Conservation (phyloP, 257 asterid genomes). For the Solanum bulbocastanum region DNA sequence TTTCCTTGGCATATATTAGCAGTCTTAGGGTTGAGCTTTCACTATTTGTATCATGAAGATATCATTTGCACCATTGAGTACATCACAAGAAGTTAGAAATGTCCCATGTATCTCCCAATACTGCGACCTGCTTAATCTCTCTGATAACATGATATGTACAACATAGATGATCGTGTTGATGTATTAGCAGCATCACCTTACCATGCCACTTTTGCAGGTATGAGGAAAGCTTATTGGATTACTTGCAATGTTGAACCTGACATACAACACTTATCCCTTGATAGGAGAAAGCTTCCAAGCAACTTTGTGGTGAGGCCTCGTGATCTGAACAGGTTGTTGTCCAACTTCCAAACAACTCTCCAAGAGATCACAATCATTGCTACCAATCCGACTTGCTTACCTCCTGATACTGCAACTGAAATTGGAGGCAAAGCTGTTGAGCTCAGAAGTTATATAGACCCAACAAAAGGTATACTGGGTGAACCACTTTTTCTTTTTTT, state of each 20-base stretch:
- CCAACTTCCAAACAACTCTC: constrained; percentile 81
- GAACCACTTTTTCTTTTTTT: not conserved
- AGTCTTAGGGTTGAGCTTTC: not conserved
- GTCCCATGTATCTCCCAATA: not conserved
- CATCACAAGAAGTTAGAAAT: not conserved
- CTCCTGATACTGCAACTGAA: constrained; percentile 60
- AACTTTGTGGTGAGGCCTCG: constrained; percentile 81
- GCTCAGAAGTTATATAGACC: constrained; percentile 90
- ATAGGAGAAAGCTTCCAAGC: constrained; percentile 81
- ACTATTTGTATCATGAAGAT: not conserved
- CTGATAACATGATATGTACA: not conserved
- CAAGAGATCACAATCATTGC: constrained; percentile 92
- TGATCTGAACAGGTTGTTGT: constrained; percentile 70
- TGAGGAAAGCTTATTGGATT: constrained; percentile 83
- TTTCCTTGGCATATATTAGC: not conserved
- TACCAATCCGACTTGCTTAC: constrained; percentile 53
- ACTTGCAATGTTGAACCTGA: constrained; percentile 88
- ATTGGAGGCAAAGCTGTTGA: constrained; percentile 95
- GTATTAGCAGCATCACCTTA: not conserved
- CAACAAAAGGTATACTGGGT: constrained; percentile 62
- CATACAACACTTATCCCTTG: constrained; percentile 79
- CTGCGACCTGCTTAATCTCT: not conserved
- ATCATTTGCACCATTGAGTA: not conserved
- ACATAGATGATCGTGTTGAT: not conserved
- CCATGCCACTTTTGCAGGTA: constrained; percentile 40